Percentiles rank a stretch among this genome's conserved stretches.
phyloP scores from a whole-genome alignment of 2,329 filamentous ascomycete species.

The Colletotrichum acutatum region DNA sequence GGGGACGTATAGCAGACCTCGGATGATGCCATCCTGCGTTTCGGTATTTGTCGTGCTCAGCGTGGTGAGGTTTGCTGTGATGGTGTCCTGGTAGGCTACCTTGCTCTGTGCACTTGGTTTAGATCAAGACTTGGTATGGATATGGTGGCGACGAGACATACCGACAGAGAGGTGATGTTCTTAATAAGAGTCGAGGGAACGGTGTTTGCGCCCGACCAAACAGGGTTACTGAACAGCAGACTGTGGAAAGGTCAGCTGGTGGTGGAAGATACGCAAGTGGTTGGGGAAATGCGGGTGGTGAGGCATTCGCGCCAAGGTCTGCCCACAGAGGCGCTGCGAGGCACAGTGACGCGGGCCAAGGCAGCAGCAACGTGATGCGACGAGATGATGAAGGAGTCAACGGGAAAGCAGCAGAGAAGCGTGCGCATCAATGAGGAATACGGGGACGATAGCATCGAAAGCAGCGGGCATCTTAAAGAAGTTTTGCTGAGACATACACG shows the following conservation, averaged over 20 bases:
- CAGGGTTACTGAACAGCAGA: constrained; percentile 70
- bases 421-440: neutral
- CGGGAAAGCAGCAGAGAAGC: neutral
- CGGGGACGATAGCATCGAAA: constrained; percentile 25
- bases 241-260: constrained; percentile 44
- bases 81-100: constrained; percentile 63
- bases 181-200: constrained; percentile 64
- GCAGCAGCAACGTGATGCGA: neutral
- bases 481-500: constrained; percentile 52
- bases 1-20: constrained; percentile 88
- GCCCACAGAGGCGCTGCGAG: constrained; percentile 25
- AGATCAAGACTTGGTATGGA: neutral
- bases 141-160: constrained; percentile 47
- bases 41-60: constrained; percentile 76
- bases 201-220: constrained; percentile 60
- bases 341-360: constrained; percentile 10
- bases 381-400: neutral
- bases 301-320: constrained; percentile 1
- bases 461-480: constrained; percentile 35
- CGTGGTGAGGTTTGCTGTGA: constrained; percentile 75
- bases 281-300: constrained; percentile 3
- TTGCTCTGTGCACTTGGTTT: constrained; percentile 41
- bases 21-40: constrained; percentile 69
- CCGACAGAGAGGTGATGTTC: constrained; percentile 67
- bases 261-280: constrained; percentile 11